Conservation (phyloP, 192 early-diverging fungal genomes). For the Backusella sp. region DNA sequence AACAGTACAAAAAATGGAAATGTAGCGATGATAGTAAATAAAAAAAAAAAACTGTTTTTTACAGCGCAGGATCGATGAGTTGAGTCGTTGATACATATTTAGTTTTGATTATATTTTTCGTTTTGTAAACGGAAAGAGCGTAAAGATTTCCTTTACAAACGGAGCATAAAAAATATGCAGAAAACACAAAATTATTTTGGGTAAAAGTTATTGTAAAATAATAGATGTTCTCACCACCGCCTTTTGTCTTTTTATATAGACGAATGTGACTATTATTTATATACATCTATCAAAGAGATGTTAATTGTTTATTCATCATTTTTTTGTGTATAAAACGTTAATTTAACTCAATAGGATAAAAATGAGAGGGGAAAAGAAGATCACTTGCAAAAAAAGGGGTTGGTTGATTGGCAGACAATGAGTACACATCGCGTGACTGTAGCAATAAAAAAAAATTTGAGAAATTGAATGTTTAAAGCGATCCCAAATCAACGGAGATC, state of each 20-base stretch:
- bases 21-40: too few species aligned
- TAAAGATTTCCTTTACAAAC: too few species aligned
- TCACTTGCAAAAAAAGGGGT: background rate
- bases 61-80: too few species aligned
- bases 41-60: too few species aligned
- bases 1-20: too few species aligned
- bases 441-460: background rate
- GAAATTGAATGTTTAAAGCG: background rate
- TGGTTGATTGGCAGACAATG: background rate
- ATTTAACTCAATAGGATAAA: background rate
- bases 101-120: too few species aligned
- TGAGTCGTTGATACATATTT: too few species aligned
- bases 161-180: too few species aligned
- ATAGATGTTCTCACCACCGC: too few species aligned
- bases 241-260: background rate
- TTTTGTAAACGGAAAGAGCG: too few species aligned
- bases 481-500: slow-evolving; percentile 2
- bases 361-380: background rate
- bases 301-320: background rate
- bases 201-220: too few species aligned
- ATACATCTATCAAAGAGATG: background rate
- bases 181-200: too few species aligned
- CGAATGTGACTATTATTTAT: background rate
- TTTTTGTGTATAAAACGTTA: background rate
- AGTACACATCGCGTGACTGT: background rate